Evolutionary conservation across 148 eudicot species (phyloP).

Genomic region (Cornus florida): DNA sequence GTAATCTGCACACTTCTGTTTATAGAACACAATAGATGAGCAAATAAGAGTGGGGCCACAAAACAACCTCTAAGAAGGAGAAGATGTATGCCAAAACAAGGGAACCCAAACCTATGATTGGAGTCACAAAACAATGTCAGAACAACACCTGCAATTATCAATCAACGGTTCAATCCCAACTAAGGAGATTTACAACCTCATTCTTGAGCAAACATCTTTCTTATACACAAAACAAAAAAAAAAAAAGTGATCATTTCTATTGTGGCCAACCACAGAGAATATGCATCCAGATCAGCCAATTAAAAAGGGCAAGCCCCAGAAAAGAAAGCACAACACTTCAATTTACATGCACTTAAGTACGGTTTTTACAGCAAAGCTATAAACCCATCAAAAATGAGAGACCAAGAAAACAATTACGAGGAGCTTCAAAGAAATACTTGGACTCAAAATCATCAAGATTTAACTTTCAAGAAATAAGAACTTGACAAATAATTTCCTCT

Average conservation of each 20-base stretch:
- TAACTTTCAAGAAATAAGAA: background rate
- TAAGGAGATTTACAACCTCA: background rate
- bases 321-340: background rate
- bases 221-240: too few relatives aligned
- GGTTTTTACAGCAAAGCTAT: background rate
- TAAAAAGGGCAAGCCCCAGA: background rate
- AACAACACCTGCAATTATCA: background rate
- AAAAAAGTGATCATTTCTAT: background rate
- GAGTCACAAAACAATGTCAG: background rate
- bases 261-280: background rate
- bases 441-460: background rate
- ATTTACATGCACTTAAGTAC: background rate
- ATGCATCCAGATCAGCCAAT: too few relatives aligned
- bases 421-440: background rate
- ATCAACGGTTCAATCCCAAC: background rate
- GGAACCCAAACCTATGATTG: background rate
- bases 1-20: too few relatives aligned
- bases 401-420: constrained; percentile 5
- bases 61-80: background rate
- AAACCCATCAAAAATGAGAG: background rate
- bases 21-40: too few relatives aligned
- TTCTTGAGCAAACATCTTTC: background rate
- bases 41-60: too few relatives aligned
- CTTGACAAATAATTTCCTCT: background rate
- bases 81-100: background rate